Evolutionary conservation across 306 rosid species (phyloP), one percentile per base, ranked within the genome.

Genomic region (Cicer arietinum): DNA sequence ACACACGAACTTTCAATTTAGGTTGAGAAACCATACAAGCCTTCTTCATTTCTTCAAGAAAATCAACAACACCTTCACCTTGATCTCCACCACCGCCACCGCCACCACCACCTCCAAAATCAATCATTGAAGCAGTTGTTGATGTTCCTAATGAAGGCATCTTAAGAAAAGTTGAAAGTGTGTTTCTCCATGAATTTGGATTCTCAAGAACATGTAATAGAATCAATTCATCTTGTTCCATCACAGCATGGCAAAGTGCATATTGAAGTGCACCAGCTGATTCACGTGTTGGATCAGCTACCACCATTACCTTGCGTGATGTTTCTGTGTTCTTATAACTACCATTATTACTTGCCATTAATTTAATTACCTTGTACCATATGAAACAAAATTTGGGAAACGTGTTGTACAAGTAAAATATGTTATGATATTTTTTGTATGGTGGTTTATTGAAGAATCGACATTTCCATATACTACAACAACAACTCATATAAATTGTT

Each of bases 261-360:
- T 90, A 92, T 62, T 92, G 94, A 1, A 90, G 71, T 7, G 94
- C 98, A 1, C 84, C 86, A 0, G 92, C 88, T 10, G 96, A 90
- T 52, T 92, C 98, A 6, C 90, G 77, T 4, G 89, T 87, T 3
- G 94, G 92, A 11, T 92, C 96, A 0, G 92, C 90, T 6, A 89
- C 91, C 16, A 90, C 92, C 92, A 92, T 87, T 5, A 92, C 82
- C 75, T 84, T 89, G 7, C 87, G 71, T 1, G 86, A 60, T 60
- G 9, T 7, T 6, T 44, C 17, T 8, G 50, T 4, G 44, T 65
- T 77, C 7, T 69, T 60, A 10, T 42, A 70, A n/a, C 75, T 82
- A 22, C 67, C 85, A 50, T 50, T 67, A 46, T 37, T 51, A 46
- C 91, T 88, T 89, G 82, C 73, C 74, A 57, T 60, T 60, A 60